A percentile compares a stretch with the other conserved stretches of the same genome.
These are phyloP conservation scores for Xerocomellus chrysenteron DNA, from an alignment of 768 basidiomycete genomes.

Conservation along the genomic window DNA sequence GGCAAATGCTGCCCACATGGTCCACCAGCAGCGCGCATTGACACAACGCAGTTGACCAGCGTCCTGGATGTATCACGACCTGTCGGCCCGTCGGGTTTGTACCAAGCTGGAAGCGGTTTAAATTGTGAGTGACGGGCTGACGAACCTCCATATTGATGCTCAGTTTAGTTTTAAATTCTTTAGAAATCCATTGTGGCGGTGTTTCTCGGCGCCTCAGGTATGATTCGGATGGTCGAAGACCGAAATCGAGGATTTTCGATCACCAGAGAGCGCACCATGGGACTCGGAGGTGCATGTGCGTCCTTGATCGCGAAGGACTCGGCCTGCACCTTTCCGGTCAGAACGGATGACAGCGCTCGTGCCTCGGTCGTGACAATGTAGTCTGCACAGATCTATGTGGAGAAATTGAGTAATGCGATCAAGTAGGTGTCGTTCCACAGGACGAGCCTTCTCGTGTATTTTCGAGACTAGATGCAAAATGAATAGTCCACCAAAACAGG, in stretches of 20 bases:
- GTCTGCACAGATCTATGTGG: background rate
- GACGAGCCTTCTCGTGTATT: background rate
- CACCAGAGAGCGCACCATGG: background rate
- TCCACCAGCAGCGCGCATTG: background rate
- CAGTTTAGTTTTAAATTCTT: background rate
- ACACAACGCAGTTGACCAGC: background rate
- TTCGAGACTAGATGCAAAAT: background rate
- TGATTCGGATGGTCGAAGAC: background rate
- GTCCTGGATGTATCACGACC: background rate
- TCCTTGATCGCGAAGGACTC: background rate
- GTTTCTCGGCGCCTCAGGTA: background rate
- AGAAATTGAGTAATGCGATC: background rate
- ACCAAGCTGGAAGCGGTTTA: background rate
- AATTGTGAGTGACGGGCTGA: background rate
- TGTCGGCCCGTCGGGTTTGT: background rate
- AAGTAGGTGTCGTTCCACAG: background rate
- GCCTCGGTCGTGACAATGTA: background rate
- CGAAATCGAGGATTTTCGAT: background rate
- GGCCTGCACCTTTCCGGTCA: background rate
- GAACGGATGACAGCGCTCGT: background rate
- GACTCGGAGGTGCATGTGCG: background rate
- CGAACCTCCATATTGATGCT: background rate
- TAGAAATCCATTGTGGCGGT: background rate
- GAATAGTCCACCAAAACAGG: background rate
- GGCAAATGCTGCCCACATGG: no score